These are phyloP conservation scores for Westerdykella aurantiaca DNA, from an alignment of 2,329 filamentous ascomycete genomes.

Conservation along the genomic window DNA sequence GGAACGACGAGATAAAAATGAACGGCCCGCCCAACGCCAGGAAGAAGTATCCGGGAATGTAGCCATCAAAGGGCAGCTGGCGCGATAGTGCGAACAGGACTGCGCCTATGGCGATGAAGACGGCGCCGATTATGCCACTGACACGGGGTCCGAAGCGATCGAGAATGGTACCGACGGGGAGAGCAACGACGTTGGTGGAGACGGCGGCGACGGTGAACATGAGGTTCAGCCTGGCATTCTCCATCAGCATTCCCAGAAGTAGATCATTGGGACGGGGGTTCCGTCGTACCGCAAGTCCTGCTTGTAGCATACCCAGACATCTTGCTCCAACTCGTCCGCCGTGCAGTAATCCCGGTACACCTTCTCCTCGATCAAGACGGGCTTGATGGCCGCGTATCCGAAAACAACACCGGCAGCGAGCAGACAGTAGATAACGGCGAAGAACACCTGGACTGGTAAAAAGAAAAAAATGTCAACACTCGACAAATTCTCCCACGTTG, in stretches of 20 bases:
- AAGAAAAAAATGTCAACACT: constrained; percentile 18
- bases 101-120: constrained; percentile 65
- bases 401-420: constrained; percentile 58
- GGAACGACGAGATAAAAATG: constrained; percentile 48
- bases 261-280: neutral
- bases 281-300: constrained; percentile 33
- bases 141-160: constrained; percentile 76
- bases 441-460: constrained; percentile 58
- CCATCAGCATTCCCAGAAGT: constrained; percentile 54
- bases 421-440: constrained; percentile 67
- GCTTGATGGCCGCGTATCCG: constrained; percentile 39
- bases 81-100: constrained; percentile 65
- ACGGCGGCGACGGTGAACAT: constrained; percentile 92
- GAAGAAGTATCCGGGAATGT: constrained; percentile 47
- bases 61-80: constrained; percentile 63
- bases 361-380: constrained; percentile 33
- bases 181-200: constrained; percentile 77
- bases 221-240: constrained; percentile 64
- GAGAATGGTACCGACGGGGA: constrained; percentile 79
- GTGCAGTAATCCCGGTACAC: constrained; percentile 36
- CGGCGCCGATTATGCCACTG: constrained; percentile 64
- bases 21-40: constrained; percentile 47
- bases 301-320: constrained; percentile 34
- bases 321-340: constrained; percentile 29
- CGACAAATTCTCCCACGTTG: neutral